Percentiles rank a stretch among this genome's conserved stretches.
phyloP scores from a whole-genome alignment of 2,329 filamentous ascomycete genomes.

The Xylariaceae sp. region DNA sequence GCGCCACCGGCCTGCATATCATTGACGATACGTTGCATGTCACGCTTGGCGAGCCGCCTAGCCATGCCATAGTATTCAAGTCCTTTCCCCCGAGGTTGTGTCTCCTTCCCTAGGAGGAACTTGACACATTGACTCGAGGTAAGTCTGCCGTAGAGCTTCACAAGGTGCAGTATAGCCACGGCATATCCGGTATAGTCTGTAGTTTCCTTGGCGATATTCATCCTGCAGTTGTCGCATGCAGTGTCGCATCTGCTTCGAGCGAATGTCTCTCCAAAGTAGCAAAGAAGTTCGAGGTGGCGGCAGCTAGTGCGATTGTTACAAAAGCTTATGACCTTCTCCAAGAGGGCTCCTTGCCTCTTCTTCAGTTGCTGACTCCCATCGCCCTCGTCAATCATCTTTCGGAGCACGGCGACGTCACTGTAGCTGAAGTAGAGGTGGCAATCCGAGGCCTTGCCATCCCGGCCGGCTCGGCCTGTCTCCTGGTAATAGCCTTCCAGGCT shows the following conservation, averaged over 20 bases:
- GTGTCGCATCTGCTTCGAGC: not conserved
- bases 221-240: not conserved
- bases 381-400: constrained; percentile 41
- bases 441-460: constrained; percentile 82
- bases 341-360: not conserved
- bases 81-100: not conserved
- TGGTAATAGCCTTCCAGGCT: constrained; percentile 97
- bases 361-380: not conserved
- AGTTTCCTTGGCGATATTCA: not conserved
- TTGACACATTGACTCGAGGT: not conserved
- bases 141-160: not conserved
- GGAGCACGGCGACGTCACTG: constrained; percentile 67
- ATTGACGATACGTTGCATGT: not conserved
- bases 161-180: not conserved
- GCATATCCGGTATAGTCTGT: not conserved
- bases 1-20: no score
- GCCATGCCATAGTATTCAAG: not conserved
- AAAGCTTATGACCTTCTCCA: not conserved
- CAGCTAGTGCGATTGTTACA: not conserved
- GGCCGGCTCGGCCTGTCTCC: constrained; percentile 89
- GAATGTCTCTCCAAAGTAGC: not conserved
- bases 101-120: not conserved
- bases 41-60: not conserved
- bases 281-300: not conserved
- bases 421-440: constrained; percentile 90